These are phyloP conservation scores for Penicillium argentinense DNA, from an alignment of 495 filamentous ascomycete species.

Conservation along the genomic window DNA sequence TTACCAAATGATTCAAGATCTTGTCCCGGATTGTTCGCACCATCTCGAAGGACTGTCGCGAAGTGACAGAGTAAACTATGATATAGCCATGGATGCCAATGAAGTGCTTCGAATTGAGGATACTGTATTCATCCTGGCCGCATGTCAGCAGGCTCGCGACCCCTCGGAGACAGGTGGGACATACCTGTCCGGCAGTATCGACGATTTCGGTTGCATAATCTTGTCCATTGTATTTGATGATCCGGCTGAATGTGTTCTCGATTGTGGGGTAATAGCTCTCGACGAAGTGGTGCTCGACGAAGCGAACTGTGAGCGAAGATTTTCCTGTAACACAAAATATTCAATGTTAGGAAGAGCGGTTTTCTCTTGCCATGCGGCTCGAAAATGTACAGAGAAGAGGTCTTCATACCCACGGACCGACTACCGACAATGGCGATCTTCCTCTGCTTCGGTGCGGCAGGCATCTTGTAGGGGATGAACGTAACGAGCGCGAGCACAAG, in stretches of 20 bases:
- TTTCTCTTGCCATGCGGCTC: too few species aligned
- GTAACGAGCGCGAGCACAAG: not conserved
- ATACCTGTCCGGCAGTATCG: conserved; percentile 95
- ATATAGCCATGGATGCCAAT: conserved; percentile 99
- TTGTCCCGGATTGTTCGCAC: conserved; percentile 92
- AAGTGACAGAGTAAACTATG: conserved; percentile 94
- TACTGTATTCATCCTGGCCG: conserved; percentile 90
- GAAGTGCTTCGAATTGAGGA: conserved; percentile 97
- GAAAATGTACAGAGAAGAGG: too few species aligned
- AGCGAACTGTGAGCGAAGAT: conserved; percentile 95
- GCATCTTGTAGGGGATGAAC: conserved; percentile 54
- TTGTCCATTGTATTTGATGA: conserved; percentile 87
- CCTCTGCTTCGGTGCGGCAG: conserved; percentile 83
- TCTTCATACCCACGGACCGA: conserved; percentile 93
- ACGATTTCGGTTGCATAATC: conserved; percentile 97
- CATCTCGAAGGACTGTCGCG: conserved; percentile 95
- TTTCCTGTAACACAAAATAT: conserved; percentile 62
- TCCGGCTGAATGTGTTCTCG: conserved; percentile 96
- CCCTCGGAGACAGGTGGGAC: conserved; percentile 10
- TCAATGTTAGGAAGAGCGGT: not conserved
- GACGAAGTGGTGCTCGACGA: conserved; percentile 96
- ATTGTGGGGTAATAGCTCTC: conserved; percentile 99
- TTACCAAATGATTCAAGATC: conserved; percentile 92
- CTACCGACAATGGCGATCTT: conserved; percentile 99
- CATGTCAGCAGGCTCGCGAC: conserved; percentile 7